phyloP scores from a whole-genome alignment of 2,329 filamentous ascomycete species.

The Penicillium janthinellum region DNA sequence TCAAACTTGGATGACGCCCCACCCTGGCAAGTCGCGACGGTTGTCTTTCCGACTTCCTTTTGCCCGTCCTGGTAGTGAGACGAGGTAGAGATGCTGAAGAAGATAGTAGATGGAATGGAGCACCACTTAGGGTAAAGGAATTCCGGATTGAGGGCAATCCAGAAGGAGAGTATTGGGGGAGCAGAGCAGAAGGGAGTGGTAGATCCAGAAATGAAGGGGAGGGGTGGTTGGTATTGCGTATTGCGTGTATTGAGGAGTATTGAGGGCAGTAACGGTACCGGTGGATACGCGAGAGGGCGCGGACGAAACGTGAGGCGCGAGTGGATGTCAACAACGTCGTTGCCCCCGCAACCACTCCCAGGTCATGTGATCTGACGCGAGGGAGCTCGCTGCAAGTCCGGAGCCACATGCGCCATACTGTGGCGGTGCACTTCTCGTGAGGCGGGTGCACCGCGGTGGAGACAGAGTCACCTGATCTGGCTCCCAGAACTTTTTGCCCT shows the following conservation, averaged over 20 bases:
- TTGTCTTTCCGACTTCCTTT: neutral
- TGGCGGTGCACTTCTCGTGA: neutral
- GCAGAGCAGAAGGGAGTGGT: slow-evolving; percentile 9
- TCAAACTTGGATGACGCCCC: slow-evolving; percentile 39
- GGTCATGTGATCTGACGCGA: slow-evolving; percentile 10
- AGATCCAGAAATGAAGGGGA: slow-evolving; percentile 31
- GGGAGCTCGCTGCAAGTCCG: neutral
- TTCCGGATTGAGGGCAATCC: slow-evolving; percentile 2
- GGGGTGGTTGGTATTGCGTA: slow-evolving; percentile 16
- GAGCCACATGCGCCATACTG: neutral
- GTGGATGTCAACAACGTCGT: slow-evolving; percentile 28
- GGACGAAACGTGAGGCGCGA: slow-evolving; percentile 24
- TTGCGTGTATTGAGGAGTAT: neutral
- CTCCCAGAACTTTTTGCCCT: slow-evolving; percentile 27
- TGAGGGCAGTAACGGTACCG: slow-evolving; percentile 16
- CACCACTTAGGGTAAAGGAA: slow-evolving; percentile 15
- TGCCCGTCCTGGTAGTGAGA: neutral
- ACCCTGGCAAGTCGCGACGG: slow-evolving; percentile 38
- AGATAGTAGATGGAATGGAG: slow-evolving; percentile 4
- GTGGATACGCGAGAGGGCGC: slow-evolving; percentile 25
- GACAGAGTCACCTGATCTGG: slow-evolving; percentile 15
- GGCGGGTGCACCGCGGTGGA: neutral
- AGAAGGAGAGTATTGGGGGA: neutral
- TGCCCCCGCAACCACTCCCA: slow-evolving; percentile 53
- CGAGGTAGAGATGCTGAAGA: neutral